These are phyloP conservation scores for Sporodiniella umbellata DNA, from an alignment of 371 early-diverging fungal genomes.

Conservation along the genomic window DNA sequence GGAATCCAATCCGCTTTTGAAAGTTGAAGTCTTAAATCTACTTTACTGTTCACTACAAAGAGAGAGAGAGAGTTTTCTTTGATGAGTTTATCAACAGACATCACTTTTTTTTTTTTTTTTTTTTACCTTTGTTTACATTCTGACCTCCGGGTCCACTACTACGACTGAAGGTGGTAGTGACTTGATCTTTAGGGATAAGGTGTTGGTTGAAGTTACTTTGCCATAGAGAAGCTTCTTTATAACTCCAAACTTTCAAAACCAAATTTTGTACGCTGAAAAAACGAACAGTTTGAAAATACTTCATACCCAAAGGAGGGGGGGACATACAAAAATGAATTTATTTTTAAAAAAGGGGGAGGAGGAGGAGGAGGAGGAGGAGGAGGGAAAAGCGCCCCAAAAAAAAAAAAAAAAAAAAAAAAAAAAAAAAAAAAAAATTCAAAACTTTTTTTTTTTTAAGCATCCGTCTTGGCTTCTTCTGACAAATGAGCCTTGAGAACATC, in stretches of 20 bases:
- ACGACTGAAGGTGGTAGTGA: constrained; percentile 29
- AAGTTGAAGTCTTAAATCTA: constrained; percentile 70
- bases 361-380: too few species aligned
- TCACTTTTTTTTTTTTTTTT: too few species aligned
- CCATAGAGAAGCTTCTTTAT: constrained; percentile 32
- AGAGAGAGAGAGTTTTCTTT: too few species aligned
- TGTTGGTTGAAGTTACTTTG: constrained; percentile 23
- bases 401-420: too few species aligned
- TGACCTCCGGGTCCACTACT: constrained; percentile 87
- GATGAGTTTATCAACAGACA: too few species aligned
- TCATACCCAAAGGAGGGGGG: neutral
- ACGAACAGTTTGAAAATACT: neutral
- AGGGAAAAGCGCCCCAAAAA: too few species aligned
- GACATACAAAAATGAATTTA: neutral
- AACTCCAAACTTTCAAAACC: constrained; percentile 22
- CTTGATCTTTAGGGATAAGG: constrained; percentile 34
- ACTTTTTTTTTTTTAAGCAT: too few species aligned
- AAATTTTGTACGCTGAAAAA: constrained; percentile 5
- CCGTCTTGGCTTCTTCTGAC: constrained; percentile 20
- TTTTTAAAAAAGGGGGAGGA: neutral
- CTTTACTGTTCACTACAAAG: constrained; percentile 91
- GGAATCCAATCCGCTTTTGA: constrained; percentile 79
- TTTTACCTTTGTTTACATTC: constrained; percentile 84
- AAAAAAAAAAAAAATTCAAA: too few species aligned
- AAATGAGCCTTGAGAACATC: constrained; percentile 65